These are phyloP conservation scores for Paspalum notatum DNA, from an alignment of 176 grass and related monocot species.

Conservation along the genomic window DNA sequence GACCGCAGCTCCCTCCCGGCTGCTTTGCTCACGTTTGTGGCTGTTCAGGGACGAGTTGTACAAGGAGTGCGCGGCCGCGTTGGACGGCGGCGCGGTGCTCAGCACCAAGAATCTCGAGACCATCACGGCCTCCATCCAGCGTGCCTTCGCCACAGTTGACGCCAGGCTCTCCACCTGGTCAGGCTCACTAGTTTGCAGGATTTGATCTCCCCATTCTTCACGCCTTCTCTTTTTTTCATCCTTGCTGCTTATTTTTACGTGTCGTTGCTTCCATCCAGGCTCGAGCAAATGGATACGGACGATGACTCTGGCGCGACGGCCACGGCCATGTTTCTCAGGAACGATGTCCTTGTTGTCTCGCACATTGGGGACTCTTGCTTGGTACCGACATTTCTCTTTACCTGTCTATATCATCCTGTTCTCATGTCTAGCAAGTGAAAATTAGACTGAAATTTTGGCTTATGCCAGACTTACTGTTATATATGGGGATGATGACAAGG, in stretches of 20 bases:
- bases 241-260: not conserved
- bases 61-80: constrained; percentile 73
- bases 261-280: constrained; percentile 53
- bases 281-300: constrained; percentile 63
- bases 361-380: constrained; percentile 89
- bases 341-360: constrained; percentile 80
- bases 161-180: constrained; percentile 74
- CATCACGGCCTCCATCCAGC: constrained; percentile 70
- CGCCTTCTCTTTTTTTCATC: not conserved
- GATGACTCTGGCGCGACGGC: constrained; percentile 81
- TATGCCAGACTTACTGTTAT: constrained; percentile 10
- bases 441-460: not conserved
- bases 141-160: constrained; percentile 72
- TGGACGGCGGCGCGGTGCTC: constrained; percentile 82
- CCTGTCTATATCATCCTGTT: not conserved
- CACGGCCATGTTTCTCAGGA: constrained; percentile 79
- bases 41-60: constrained; percentile 83
- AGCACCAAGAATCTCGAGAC: constrained; percentile 68
- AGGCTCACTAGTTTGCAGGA: constrained; percentile 27
- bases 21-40: not conserved
- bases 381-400: constrained; percentile 55
- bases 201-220: constrained; percentile 10
- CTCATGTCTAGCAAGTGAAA: not conserved
- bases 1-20: not conserved
- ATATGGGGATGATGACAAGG: not conserved